Percentiles rank a stretch among this genome's conserved stretches.
Conservation (phyloP, 2,329 filamentous ascomycete genomes). For the Aspergillus sclerotialis region DNA sequence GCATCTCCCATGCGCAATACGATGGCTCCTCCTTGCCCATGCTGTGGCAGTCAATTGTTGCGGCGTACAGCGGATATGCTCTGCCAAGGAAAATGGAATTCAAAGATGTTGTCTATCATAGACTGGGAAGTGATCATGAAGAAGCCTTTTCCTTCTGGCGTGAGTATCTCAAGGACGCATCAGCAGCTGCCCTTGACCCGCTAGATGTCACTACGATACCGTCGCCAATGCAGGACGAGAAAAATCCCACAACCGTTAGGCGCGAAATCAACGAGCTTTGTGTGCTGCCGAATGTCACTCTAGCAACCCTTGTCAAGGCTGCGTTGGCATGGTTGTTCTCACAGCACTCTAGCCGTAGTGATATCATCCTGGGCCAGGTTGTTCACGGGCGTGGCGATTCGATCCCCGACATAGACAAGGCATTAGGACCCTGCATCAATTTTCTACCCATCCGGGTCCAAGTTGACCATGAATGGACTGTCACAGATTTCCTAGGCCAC, state of each 20-base stretch:
- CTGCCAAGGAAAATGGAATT: not conserved
- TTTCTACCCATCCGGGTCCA: conserved; percentile 5
- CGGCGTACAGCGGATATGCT: conserved; percentile 1
- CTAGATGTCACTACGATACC: not conserved
- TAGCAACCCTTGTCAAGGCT: conserved; percentile 6
- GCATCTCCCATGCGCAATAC: conserved; percentile 5
- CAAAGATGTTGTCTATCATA: conserved; percentile 4
- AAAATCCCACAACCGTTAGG: not conserved
- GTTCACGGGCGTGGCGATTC: conserved; percentile 7
- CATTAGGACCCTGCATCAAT: conserved; percentile 6
- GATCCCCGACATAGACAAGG: conserved; percentile 2
- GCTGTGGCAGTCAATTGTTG: conserved; percentile 4
- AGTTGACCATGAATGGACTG: conserved; percentile 1
- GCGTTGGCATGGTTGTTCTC: conserved; percentile 6
- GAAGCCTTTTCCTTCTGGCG: conserved; percentile 5
- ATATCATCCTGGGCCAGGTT: conserved; percentile 7
- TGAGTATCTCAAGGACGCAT: conserved; percentile 2
- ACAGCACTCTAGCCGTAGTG: not conserved
- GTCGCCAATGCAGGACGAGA: not conserved
- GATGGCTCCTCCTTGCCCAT: conserved; percentile 2
- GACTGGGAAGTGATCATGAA: not conserved
- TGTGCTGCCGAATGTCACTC: not conserved
- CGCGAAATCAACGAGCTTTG: not conserved
- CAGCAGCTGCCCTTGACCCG: not conserved
- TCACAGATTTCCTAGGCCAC: conserved; percentile 6